Conservation (phyloP, 495 filamentous ascomycete genomes). For the Cercophora newfieldiana region DNA sequence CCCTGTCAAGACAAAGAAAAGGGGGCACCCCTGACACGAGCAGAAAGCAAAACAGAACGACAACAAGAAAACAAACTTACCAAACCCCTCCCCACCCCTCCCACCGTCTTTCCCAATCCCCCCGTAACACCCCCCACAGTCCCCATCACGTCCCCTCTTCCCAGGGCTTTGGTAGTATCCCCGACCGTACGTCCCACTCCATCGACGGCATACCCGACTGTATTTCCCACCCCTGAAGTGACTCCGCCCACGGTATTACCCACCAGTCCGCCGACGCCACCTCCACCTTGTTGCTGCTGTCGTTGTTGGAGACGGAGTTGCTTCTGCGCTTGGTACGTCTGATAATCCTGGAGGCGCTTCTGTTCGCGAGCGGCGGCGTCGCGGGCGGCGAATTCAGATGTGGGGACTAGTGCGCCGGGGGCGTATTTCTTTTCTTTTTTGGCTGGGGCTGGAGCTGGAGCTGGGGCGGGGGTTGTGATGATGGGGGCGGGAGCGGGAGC, state of each 20-base stretch:
- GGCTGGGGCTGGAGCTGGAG: neutral
- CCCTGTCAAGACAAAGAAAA: neutral
- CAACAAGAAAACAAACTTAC: constrained; percentile 16
- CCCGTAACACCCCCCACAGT: constrained; percentile 26
- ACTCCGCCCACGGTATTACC: constrained; percentile 21
- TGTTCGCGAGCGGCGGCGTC: neutral
- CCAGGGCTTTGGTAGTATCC: constrained; percentile 28
- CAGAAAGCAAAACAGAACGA: neutral
- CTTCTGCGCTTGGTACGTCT: neutral
- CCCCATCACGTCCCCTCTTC: constrained; percentile 25
- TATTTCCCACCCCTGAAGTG: constrained; percentile 18
- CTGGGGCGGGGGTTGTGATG: neutral
- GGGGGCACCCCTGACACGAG: neutral
- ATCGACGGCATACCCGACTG: constrained; percentile 7
- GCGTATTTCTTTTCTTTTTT: constrained; percentile 31
- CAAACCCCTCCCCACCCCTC: constrained; percentile 27
- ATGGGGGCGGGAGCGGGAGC: neutral
- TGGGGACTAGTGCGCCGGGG: constrained; percentile 25
- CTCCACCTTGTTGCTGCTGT: constrained; percentile 5
- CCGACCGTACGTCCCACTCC: constrained; percentile 23
- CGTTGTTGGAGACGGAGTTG: neutral
- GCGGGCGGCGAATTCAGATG: constrained; percentile 16
- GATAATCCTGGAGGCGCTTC: neutral
- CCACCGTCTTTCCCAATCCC: constrained; percentile 29
- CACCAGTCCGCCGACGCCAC: constrained; percentile 5